Conservation (phyloP, 148 eudicot genomes). For the Heliosperma pusillum region DNA sequence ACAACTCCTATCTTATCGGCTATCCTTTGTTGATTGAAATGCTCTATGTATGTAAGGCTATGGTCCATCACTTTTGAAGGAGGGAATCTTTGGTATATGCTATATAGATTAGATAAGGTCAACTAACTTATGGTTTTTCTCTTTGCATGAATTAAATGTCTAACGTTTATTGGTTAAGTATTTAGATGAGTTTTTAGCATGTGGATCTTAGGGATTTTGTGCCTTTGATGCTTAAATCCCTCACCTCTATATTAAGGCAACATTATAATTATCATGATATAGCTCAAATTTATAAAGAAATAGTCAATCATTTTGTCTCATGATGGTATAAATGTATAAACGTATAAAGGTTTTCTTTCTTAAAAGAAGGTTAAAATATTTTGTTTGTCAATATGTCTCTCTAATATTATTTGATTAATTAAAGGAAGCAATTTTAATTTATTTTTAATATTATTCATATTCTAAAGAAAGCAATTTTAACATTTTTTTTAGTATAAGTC, state of each 20-base stretch:
- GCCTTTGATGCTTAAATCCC: constrained; percentile 4
- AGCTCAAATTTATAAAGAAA: not conserved
- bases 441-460: too few relatives aligned
- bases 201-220: constrained; percentile 6
- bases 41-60: not conserved
- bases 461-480: too few relatives aligned
- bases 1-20: constrained; percentile 25
- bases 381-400: too few relatives aligned
- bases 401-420: too few relatives aligned
- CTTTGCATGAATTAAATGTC: not conserved
- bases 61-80: constrained; percentile 26
- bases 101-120: constrained; percentile 5
- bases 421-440: too few relatives aligned
- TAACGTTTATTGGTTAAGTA: not conserved
- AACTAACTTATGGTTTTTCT: constrained; percentile 9
- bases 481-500: too few relatives aligned
- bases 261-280: not conserved
- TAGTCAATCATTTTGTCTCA: not conserved
- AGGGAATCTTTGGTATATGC: constrained; percentile 27
- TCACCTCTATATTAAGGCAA: not conserved
- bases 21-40: constrained; percentile 9
- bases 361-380: not conserved
- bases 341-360: not conserved
- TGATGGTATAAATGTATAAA: not conserved
- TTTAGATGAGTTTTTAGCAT: not conserved